Conservation (phyloP, 108 stramenopile species). For the Chaetoceros tenuissimus region DNA sequence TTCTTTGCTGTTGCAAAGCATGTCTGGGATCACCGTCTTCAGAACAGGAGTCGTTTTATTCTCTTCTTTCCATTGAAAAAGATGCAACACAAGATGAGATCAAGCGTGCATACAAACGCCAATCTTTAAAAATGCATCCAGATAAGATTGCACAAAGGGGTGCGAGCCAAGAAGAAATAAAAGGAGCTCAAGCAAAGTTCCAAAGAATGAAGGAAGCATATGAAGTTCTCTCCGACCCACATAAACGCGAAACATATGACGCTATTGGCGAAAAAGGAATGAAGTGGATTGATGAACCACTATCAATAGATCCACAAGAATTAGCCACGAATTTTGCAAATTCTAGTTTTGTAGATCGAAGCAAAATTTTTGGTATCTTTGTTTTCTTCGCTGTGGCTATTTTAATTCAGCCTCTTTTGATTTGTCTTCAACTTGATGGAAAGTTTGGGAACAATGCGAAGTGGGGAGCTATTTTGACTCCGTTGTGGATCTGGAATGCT, state of each 20-base stretch:
- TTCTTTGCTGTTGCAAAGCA: slow-evolving; percentile 86
- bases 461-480: slow-evolving; percentile 63
- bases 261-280: slow-evolving; percentile 83
- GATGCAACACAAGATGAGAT: slow-evolving; percentile 80
- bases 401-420: slow-evolving; percentile 54
- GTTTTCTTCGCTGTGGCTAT: slow-evolving; percentile 51
- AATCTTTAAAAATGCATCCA: slow-evolving; percentile 90
- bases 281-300: slow-evolving; percentile 83
- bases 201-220: slow-evolving; percentile 91
- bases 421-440: slow-evolving; percentile 82
- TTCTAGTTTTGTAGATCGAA: slow-evolving; percentile 51
- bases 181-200: slow-evolving; percentile 69
- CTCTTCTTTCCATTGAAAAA: slow-evolving; percentile 46
- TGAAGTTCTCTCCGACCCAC: slow-evolving; percentile 78
- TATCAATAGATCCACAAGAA: slow-evolving; percentile 80
- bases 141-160: slow-evolving; percentile 95
- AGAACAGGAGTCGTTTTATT: slow-evolving; percentile 57
- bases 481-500: slow-evolving; percentile 77
- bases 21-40: slow-evolving; percentile 42
- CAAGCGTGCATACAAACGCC: slow-evolving; percentile 87
- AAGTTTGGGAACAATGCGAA: slow-evolving; percentile 39
- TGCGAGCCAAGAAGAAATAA: slow-evolving; percentile 57
- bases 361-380: slow-evolving; percentile 84
- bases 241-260: slow-evolving; percentile 84
- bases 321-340: slow-evolving; percentile 82